Evolutionary conservation across 169 alveolate species (phyloP).

Genomic region (Plasmodium billcollinsi): DNA sequence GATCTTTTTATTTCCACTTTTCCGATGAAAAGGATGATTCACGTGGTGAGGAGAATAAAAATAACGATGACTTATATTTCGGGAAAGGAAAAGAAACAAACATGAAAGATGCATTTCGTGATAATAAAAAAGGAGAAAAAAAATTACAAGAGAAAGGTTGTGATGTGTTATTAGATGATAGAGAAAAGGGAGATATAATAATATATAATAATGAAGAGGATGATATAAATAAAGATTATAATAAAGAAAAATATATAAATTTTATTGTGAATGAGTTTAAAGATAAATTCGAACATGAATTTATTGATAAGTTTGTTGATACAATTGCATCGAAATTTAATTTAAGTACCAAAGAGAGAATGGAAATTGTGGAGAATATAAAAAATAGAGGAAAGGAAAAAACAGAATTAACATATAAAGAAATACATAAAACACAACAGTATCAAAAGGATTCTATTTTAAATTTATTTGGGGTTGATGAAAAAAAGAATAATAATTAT

Average conservation of each 20-base stretch:
- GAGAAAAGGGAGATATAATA: neutral
- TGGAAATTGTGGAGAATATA: neutral
- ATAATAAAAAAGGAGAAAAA: too few species aligned
- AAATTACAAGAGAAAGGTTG: neutral
- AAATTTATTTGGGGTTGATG: neutral
- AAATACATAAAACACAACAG: too few species aligned
- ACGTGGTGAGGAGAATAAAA: too few species aligned
- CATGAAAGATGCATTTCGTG: too few species aligned
- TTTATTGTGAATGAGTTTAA: slow-evolving; percentile 21
- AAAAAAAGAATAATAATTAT: slow-evolving; percentile 1
- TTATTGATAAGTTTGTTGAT: slow-evolving; percentile 11
- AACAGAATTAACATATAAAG: neutral
- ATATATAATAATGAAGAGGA: too few species aligned
- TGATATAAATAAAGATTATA: neutral
- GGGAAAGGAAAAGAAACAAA: too few species aligned
- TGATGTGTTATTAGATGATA: neutral
- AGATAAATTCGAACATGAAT: slow-evolving; percentile 17
- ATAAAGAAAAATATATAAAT: slow-evolving; percentile 7
- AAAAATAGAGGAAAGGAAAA: neutral
- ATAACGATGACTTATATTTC: too few species aligned
- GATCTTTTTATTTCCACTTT: too few species aligned
- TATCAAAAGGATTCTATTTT: too few species aligned
- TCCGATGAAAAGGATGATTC: too few species aligned
- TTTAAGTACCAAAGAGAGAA: neutral
- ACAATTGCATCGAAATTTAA: neutral